These are phyloP conservation scores for Zygotorulaspora chibaensis DNA, from an alignment of 805 yeast genomes.

Conservation along the genomic window DNA sequence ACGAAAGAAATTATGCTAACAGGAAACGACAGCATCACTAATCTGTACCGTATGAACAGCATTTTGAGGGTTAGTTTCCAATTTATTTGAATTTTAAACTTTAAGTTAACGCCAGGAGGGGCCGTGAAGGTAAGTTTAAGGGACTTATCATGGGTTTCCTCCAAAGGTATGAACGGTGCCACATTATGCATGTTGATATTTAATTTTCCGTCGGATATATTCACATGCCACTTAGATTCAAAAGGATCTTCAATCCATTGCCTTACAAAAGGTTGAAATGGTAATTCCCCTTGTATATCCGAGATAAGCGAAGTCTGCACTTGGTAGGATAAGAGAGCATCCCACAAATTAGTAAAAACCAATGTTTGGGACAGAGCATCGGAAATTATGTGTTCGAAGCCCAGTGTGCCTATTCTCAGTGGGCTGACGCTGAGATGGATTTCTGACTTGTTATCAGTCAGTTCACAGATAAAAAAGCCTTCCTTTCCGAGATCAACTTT, in stretches of 20 bases:
- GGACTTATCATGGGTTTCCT: conserved; percentile 19
- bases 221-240: conserved; percentile 78
- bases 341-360: conserved; percentile 28
- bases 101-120: conserved; percentile 21
- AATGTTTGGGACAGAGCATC: conserved; percentile 15
- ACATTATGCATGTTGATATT: conserved; percentile 52
- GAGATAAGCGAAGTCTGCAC: conserved; percentile 11
- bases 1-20: conserved; percentile 52
- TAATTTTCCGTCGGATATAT: conserved; percentile 41
- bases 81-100: conserved; percentile 20
- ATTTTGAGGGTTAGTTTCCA: conserved; percentile 52
- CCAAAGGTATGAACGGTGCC: conserved; percentile 61
- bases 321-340: conserved; percentile 28
- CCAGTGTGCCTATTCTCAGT: conserved; percentile 13
- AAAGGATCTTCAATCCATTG: conserved; percentile 61
- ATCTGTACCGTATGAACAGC: conserved; percentile 70
- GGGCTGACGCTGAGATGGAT: conserved; percentile 9
- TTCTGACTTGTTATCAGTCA: conserved; percentile 2
- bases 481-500: conserved; percentile 11
- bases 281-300: conserved; percentile 1
- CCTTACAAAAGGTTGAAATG: conserved; percentile 59
- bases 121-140: conserved; percentile 21
- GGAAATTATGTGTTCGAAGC: conserved; percentile 3
- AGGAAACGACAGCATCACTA: conserved; percentile 69
- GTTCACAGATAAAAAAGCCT: conserved; percentile 24